Conservation (phyloP, 129 eudicot species). For the Chrysanthemum seticuspe region DNA sequence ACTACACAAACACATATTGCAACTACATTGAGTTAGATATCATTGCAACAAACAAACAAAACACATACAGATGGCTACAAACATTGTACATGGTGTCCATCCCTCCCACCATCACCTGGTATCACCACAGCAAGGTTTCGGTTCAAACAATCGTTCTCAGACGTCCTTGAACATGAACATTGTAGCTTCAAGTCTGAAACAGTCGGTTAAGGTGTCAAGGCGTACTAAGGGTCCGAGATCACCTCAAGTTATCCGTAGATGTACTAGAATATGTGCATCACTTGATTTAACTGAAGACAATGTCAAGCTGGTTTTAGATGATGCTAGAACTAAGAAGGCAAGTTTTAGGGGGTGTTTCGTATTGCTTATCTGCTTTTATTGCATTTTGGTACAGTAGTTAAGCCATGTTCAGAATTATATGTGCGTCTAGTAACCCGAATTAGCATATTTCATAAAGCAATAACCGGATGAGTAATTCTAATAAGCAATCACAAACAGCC, state of each 20-base stretch:
- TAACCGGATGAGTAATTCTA: too few species aligned
- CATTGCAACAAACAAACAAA: background rate
- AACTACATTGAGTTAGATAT: background rate
- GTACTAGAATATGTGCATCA: constrained; percentile 49
- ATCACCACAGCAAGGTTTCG: constrained; percentile 18
- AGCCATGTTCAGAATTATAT: too few species aligned
- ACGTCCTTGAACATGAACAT: constrained; percentile 19
- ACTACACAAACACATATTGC: constrained; percentile 16
- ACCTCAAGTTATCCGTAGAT: constrained; percentile 10
- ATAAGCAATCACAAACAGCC: too few species aligned
- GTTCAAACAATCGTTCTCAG: constrained; percentile 2
- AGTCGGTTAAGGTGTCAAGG: constrained; percentile 4
- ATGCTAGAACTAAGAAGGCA: constrained; percentile 75
- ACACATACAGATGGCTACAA: constrained; percentile 21
- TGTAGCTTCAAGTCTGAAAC: constrained; percentile 17
- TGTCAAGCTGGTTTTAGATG: constrained; percentile 61
- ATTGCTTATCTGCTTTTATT: too few species aligned
- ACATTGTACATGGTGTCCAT: constrained; percentile 21
- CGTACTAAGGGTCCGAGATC: constrained; percentile 21
- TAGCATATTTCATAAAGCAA: too few species aligned
- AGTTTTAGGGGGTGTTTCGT: constrained; percentile 11
- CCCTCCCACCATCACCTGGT: constrained; percentile 22
- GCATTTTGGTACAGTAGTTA: too few species aligned
- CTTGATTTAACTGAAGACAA: constrained; percentile 86
- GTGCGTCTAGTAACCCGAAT: too few species aligned